Percentiles rank a stretch among this genome's conserved stretches.
These are phyloP conservation scores for Gossypium gossypioides DNA, from an alignment of 441 rosid genomes.

Conservation along the genomic window DNA sequence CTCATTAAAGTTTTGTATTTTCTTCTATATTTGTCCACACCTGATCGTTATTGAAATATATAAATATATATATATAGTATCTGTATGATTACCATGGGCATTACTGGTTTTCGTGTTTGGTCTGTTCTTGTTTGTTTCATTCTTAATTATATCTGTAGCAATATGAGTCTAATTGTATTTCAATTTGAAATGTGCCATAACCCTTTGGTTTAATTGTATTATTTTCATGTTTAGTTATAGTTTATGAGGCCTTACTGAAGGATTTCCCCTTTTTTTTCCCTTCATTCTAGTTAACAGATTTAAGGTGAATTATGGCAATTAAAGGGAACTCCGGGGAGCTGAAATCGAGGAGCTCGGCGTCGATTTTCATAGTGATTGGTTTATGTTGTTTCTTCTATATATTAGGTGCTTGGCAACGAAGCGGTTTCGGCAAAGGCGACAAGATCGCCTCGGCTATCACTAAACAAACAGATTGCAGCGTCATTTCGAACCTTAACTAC, in stretches of 20 bases:
- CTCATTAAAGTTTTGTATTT: not conserved
- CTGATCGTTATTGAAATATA: not conserved
- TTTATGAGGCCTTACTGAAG: not conserved
- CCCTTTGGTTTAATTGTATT: not conserved
- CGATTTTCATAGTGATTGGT: slow-evolving; percentile 22
- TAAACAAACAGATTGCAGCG: slow-evolving; percentile 21
- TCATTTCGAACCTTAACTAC: slow-evolving; percentile 26
- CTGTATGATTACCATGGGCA: not conserved
- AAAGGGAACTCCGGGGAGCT: slow-evolving; percentile 11
- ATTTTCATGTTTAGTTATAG: not conserved
- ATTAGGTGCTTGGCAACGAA: slow-evolving; percentile 40
- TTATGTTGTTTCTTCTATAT: slow-evolving; percentile 34
- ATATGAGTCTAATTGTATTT: not conserved
- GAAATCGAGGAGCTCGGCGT: slow-evolving; percentile 17
- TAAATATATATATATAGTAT: not conserved
- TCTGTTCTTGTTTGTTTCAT: slow-evolving; percentile 1
- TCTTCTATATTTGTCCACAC: not conserved
- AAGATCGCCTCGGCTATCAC: slow-evolving; percentile 32
- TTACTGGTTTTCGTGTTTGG: not conserved
- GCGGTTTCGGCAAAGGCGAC: slow-evolving; percentile 37
- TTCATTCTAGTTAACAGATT: not conserved
- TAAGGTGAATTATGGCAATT: slow-evolving; percentile 1
- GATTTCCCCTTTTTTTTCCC: not conserved
- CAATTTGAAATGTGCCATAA: not conserved
- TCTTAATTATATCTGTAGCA: not conserved